phyloP scores from a whole-genome alignment of 495 filamentous ascomycete genomes.

The Neurospora sp. region DNA sequence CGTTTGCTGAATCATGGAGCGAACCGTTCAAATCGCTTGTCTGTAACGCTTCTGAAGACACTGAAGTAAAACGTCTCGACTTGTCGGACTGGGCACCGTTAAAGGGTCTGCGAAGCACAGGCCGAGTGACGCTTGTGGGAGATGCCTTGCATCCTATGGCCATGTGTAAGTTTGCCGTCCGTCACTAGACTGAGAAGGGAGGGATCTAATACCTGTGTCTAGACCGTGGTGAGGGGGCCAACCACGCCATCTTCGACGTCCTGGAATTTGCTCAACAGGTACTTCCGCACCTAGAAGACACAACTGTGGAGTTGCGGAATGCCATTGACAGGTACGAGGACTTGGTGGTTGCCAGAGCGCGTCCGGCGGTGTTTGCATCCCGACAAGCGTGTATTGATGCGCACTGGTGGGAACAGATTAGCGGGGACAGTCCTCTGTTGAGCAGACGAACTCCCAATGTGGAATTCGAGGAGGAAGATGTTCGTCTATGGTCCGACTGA shows the following conservation, averaged over 20 bases:
- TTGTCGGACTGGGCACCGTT: conserved; percentile 46
- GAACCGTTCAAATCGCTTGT: conserved; percentile 44
- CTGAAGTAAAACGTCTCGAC: conserved; percentile 38
- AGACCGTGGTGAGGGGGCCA: conserved; percentile 37
- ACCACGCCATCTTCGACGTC: conserved; percentile 33
- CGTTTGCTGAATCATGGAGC: conserved; percentile 41
- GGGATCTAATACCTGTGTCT: not conserved
- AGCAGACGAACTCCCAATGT: conserved; percentile 20
- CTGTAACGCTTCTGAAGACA: conserved; percentile 33
- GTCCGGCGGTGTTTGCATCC: conserved; percentile 43
- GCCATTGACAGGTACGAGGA: conserved; percentile 41
- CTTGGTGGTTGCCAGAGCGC: conserved; percentile 38
- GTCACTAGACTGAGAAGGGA: too few species aligned
- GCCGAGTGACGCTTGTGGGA: conserved; percentile 42
- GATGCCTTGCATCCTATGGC: conserved; percentile 57
- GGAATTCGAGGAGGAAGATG: conserved; percentile 16
- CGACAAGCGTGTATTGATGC: conserved; percentile 55
- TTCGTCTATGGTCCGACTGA: not conserved
- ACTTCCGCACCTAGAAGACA: not conserved
- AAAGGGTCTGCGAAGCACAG: conserved; percentile 14
- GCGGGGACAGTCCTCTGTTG: conserved; percentile 22
- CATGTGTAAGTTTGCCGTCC: conserved; percentile 38
- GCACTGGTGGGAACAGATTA: conserved; percentile 40
- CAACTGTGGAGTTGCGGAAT: conserved; percentile 4
- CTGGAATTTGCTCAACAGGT: conserved; percentile 19